These are phyloP conservation scores for Grifola frondosa DNA, from an alignment of 1,284 basidiomycete genomes.

Conservation along the genomic window DNA sequence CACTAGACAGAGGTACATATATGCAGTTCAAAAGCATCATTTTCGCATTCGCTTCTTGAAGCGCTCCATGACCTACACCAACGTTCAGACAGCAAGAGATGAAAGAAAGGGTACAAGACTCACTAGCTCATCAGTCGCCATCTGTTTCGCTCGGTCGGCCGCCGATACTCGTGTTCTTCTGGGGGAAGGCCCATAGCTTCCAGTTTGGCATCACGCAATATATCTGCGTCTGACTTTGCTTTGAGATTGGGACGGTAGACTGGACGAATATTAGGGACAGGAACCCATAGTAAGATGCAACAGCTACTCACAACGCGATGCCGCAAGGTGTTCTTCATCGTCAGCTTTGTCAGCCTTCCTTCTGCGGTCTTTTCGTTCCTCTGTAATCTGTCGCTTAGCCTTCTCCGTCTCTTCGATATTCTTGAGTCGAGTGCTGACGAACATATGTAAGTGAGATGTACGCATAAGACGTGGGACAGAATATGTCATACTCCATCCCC, in stretches of 20 bases:
- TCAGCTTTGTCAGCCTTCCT: constrained; percentile 47
- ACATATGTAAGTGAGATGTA: not conserved
- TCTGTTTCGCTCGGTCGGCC: constrained; percentile 61
- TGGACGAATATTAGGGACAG: constrained; percentile 30
- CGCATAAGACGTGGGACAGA: not conserved
- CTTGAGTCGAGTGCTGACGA: constrained; percentile 76
- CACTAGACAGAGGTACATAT: not conserved
- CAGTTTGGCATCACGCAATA: constrained; percentile 80
- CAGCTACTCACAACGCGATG: constrained; percentile 73
- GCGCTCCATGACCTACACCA: constrained; percentile 73
- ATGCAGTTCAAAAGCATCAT: constrained; percentile 29
- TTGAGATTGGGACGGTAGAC: constrained; percentile 82
- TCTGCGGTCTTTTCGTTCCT: constrained; percentile 62
- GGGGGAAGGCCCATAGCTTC: constrained; percentile 77
- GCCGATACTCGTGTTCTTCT: constrained; percentile 47
- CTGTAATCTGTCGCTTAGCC: constrained; percentile 83
- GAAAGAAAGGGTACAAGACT: constrained; percentile 28
- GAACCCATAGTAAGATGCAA: not conserved
- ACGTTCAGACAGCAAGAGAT: not conserved
- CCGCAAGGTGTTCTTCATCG: constrained; percentile 79
- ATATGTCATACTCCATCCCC: constrained; percentile 86
- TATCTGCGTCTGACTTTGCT: constrained; percentile 82
- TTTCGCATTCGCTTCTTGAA: constrained; percentile 87
- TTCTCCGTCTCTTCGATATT: constrained; percentile 98
- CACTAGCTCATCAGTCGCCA: constrained; percentile 90